Evolutionary conservation across 768 basidiomycete species (phyloP).

Genomic region (Pholiota microspora): DNA sequence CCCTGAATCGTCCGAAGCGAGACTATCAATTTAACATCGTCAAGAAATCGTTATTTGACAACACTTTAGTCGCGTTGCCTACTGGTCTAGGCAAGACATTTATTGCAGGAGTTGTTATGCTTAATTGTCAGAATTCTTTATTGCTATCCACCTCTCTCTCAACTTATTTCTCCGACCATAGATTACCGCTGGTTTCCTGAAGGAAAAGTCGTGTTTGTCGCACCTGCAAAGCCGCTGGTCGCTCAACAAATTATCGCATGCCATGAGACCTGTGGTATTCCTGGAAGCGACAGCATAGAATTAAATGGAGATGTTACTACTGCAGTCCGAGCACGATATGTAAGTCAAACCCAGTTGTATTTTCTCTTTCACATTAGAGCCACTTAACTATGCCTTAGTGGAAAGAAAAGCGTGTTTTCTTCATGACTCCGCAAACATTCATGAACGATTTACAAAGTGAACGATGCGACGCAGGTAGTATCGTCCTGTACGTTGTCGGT

Average conservation of each 20-base stretch:
- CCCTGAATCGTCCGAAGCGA: slow-evolving; percentile 82
- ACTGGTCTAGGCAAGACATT: slow-evolving; percentile 99
- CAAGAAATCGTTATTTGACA: slow-evolving; percentile 81
- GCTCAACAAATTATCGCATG: slow-evolving; percentile 94
- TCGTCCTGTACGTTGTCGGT: slow-evolving; percentile 90
- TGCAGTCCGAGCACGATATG: slow-evolving; percentile 54
- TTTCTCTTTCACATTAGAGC: not conserved
- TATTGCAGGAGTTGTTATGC: slow-evolving; percentile 94
- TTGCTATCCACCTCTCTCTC: not conserved
- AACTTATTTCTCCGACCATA: slow-evolving; percentile 26
- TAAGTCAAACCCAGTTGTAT: slow-evolving; percentile 30
- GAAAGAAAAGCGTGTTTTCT: slow-evolving; percentile 83
- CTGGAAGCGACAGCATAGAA: slow-evolving; percentile 80
- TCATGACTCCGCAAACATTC: slow-evolving; percentile 95
- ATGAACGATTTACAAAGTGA: slow-evolving; percentile 78
- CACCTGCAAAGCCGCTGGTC: slow-evolving; percentile 95
- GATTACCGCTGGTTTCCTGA: slow-evolving; percentile 92
- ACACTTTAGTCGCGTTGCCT: slow-evolving; percentile 90
- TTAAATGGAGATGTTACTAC: slow-evolving; percentile 75
- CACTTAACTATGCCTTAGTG: slow-evolving; percentile 47
- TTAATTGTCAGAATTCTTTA: slow-evolving; percentile 62
- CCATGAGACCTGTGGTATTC: slow-evolving; percentile 91
- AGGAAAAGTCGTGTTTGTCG: slow-evolving; percentile 91
- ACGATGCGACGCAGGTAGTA: slow-evolving; percentile 73
- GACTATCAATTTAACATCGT: slow-evolving; percentile 97